Conservation (phyloP, 2,329 filamentous ascomycete genomes). For the Lasiodiplodia sp. region DNA sequence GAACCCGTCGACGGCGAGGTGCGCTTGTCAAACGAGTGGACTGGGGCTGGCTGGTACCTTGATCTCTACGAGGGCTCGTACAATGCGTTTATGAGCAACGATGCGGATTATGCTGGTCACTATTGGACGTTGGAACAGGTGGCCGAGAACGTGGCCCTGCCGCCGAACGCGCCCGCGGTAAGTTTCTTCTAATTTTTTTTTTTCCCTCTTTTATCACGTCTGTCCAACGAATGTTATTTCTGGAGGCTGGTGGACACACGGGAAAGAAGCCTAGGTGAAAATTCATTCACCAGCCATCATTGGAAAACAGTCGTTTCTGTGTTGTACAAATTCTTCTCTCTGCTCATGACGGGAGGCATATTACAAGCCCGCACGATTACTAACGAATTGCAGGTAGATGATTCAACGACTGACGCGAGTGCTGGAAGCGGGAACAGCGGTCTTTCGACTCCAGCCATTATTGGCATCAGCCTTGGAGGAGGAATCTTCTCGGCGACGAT, state of each 20-base stretch:
- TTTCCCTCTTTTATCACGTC: background rate
- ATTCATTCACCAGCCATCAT: background rate
- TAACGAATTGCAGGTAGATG: background rate
- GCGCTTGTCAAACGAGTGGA: constrained; percentile 22
- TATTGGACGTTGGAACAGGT: constrained; percentile 22
- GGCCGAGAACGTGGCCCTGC: constrained; percentile 5
- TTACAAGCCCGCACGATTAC: background rate
- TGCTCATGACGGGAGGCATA: background rate
- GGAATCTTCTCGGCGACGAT: constrained; percentile 8
- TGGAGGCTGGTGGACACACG: background rate
- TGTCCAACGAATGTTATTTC: background rate
- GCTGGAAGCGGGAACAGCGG: background rate
- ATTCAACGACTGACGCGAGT: background rate
- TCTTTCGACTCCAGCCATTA: constrained; percentile 14
- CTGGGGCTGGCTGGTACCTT: constrained; percentile 16
- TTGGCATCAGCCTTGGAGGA: constrained; percentile 16
- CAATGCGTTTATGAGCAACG: constrained; percentile 5
- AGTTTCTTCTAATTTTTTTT: background rate
- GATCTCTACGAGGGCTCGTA: constrained; percentile 8
- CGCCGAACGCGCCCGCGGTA: constrained; percentile 17
- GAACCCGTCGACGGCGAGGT: background rate
- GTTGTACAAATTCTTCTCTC: background rate
- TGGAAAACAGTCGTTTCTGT: background rate
- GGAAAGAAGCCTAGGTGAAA: background rate
- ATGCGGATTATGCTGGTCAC: constrained; percentile 3